phyloP scores from a whole-genome alignment of 148 eudicot species.

The Beta vulgaris region DNA sequence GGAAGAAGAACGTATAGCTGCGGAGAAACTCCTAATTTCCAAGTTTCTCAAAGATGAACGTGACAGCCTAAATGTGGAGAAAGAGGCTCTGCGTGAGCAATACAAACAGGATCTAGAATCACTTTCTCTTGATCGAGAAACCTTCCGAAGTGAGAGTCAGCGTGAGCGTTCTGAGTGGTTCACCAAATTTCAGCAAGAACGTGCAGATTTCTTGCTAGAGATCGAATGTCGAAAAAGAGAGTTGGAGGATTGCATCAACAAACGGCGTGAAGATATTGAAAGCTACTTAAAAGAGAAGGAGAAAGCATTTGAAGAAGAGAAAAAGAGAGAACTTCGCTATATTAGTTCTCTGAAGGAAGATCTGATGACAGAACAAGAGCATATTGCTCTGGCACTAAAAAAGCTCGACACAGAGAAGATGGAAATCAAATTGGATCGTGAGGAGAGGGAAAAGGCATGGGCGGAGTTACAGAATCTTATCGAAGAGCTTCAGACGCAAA shows the following conservation, averaged over 20 bases:
- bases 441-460: slow-evolving; percentile 85
- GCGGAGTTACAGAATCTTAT: slow-evolving; percentile 68
- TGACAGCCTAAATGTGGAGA: slow-evolving; percentile 70
- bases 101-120: slow-evolving; percentile 60
- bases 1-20: slow-evolving; percentile 70
- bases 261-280: slow-evolving; percentile 88
- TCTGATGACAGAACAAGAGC: slow-evolving; percentile 59
- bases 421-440: slow-evolving; percentile 73
- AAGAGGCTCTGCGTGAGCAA: slow-evolving; percentile 62
- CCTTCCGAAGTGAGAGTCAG: slow-evolving; percentile 64
- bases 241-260: slow-evolving; percentile 63
- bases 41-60: slow-evolving; percentile 74
- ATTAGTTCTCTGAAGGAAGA: slow-evolving; percentile 58
- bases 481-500: slow-evolving; percentile 75
- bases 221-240: slow-evolving; percentile 75
- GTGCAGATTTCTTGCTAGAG: slow-evolving; percentile 63
- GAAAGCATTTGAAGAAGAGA: slow-evolving; percentile 68
- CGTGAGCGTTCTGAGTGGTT: slow-evolving; percentile 77
- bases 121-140: slow-evolving; percentile 70
- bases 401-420: slow-evolving; percentile 71
- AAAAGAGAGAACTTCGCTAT: slow-evolving; percentile 63
- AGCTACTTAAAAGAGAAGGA: slow-evolving; percentile 67
- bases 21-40: slow-evolving; percentile 51
- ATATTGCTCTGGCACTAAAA: slow-evolving; percentile 53
- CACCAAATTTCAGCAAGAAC: slow-evolving; percentile 78